A percentile compares a stretch with the other conserved stretches of the same genome.
These are phyloP conservation scores for Hypomontagnella monticulosa DNA, from an alignment of 495 filamentous ascomycete species.

Conservation along the genomic window DNA sequence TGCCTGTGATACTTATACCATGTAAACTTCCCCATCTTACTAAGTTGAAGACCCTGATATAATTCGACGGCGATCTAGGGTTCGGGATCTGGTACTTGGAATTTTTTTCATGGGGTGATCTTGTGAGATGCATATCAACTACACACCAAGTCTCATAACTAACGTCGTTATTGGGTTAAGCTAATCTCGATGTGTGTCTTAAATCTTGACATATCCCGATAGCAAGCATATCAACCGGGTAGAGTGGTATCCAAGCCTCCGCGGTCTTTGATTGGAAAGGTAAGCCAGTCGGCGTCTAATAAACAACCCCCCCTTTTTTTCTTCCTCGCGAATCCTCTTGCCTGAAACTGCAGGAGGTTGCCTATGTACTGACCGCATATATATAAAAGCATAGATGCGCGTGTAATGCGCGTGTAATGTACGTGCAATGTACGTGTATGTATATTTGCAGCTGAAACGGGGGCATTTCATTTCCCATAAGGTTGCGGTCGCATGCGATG, in stretches of 20 bases:
- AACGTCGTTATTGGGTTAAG: too few relatives aligned
- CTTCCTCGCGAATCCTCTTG: conserved; percentile 25
- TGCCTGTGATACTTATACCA: background rate
- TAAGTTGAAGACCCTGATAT: too few relatives aligned
- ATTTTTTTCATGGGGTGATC: too few relatives aligned
- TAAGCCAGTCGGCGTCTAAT: conserved; percentile 8
- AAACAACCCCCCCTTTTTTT: conserved; percentile 5
- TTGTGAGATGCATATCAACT: too few relatives aligned
- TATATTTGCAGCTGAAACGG: conserved; percentile 35
- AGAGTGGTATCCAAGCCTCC: background rate
- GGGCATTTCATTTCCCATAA: conserved; percentile 27
- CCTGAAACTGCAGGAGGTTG: conserved; percentile 35
- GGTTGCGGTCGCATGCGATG: conserved; percentile 22
- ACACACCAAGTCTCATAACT: too few relatives aligned
- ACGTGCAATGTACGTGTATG: background rate
- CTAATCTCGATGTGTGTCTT: too few relatives aligned
- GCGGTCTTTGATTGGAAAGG: conserved; percentile 7
- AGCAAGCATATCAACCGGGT: conserved; percentile 20
- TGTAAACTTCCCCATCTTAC: background rate
- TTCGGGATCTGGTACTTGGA: too few relatives aligned
- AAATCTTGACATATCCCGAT: background rate
- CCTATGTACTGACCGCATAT: conserved; percentile 7
- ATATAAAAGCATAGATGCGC: conserved; percentile 6
- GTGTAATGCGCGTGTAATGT: too few relatives aligned
- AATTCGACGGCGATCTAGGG: too few relatives aligned